Evolutionary conservation across 345 rosid species (phyloP), one percentile per base, ranked within the genome.

Genomic region (Gossypium longicalyx): DNA sequence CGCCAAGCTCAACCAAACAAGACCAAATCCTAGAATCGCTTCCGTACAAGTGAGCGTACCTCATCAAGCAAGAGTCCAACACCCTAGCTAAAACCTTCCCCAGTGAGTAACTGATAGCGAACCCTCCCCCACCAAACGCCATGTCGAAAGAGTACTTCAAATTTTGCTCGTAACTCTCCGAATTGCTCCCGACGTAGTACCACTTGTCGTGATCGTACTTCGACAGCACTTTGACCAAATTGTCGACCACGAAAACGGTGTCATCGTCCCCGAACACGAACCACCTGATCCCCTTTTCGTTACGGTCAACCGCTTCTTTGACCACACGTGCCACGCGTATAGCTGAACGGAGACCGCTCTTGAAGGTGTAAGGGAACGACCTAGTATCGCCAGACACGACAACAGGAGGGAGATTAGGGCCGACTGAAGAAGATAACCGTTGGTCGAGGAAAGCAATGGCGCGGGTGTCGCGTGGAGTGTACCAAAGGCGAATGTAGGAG

Each of bases 111-210:
- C 97, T 92, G 22, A 92, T 77, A 0, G 93, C 97, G 49, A 94
- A 92, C 53, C 98, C 97, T 38, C 92, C 97, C 1, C 98, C 97
- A 9, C 98, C 97, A 68, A 90, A 95, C 27, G 91, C 99, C 98
- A 93, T 95, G n/a, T 86, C 85, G 72, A 93, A 93, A 23, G 99
- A 91, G 64, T 91, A 17, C 84, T 83, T 91, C 66, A 77, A 74
- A 27, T 93, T 93, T 89, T 93, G 99, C 77, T 80, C 91, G 62
- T 88, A 93, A 76, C 79, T 74, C 88, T 95, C 99, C 44, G 97
- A 93, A 76, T 86, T 91, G 64, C 89, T 81, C 61, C 98, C 99
- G 9, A 95, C 75, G 76, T 93, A 95, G 77, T 78, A 86, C 96
- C 97, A 90, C 73, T 80, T 74, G 11, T 83, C 74, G 80, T 93